phyloP scores from a whole-genome alignment of 352 stramenopile species.

The Thraustochytrium sp. region DNA sequence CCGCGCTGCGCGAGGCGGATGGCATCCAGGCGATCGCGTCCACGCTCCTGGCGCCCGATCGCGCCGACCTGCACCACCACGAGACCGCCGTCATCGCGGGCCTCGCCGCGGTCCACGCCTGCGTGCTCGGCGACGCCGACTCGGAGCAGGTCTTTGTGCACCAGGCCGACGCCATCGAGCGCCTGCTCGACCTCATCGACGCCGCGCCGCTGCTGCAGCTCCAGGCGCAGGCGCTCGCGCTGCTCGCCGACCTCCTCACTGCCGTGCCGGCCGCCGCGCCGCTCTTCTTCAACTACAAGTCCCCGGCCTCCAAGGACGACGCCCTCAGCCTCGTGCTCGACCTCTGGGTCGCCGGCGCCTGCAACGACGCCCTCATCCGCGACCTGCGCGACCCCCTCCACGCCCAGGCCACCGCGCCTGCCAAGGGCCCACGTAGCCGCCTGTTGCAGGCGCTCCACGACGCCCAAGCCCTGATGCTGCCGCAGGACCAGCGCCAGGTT shows the following conservation, averaged over 20 bases:
- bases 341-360: slow-evolving; percentile 13
- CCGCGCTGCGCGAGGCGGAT: neutral
- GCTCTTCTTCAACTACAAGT: neutral
- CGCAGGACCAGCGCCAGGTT: neutral
- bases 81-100: slow-evolving; percentile 7
- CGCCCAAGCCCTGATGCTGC: neutral
- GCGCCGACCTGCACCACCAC: neutral
- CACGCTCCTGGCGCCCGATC: neutral
- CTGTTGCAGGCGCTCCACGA: neutral
- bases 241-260: slow-evolving; percentile 3
- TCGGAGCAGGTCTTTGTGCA: neutral
- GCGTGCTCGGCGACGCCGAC: neutral
- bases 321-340: neutral
- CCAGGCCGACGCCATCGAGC: neutral
- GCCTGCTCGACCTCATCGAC: slow-evolving; percentile 17
- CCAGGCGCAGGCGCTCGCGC: neutral
- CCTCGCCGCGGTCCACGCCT: neutral
- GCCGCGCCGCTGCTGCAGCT: neutral
- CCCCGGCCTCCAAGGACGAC: neutral
- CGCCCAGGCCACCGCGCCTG: neutral
- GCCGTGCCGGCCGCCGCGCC: neutral
- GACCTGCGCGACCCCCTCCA: neutral
- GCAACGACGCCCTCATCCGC: neutral
- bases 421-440: neutral
- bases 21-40: neutral